Base-by-base conservation (phyloP, 257 asterid genomes). In the Lantana camara region DNA sequence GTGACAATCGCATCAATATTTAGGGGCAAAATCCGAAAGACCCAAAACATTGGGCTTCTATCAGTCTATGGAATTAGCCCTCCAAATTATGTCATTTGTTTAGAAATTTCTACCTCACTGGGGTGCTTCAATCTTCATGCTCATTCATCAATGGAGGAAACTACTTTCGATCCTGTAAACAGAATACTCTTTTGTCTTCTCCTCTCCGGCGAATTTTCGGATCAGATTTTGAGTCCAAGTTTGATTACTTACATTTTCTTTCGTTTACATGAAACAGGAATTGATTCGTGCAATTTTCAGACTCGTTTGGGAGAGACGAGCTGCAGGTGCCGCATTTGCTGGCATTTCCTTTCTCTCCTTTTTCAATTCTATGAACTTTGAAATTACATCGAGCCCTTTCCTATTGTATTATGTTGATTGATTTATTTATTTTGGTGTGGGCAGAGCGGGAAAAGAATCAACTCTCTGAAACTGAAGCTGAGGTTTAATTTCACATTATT, bases 381-480 rank as follows among this genome's bases (percentile, higher is more conserved):
- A n/a, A n/a, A n/a, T n/a, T n/a, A n/a, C n/a, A n/a, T n/a, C n/a
- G n/a, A n/a, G n/a, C n/a, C n/a, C n/a, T n/a, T n/a, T n/a, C n/a
- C n/a, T n/a, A n/a, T n/a, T n/a, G n/a, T n/a, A n/a, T n/a, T n/a
- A n/a, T n/a, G n/a, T n/a, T n/a, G n/a, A n/a, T n/a, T n/a, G n/a
- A 1, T 42, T 40, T 55, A 13, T 29, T 29, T 42, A 49, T 9
- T 22, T 0, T 29, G 34, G 14, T 30, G 47, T 63, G 48, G 59
- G 77, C 87, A 92, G 97, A 87, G 66, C 83, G 90, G 69, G 87
- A 85, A 74, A 92, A 82, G 57, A 89, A 76, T 77, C 91, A 85
- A 66, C 51, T 57, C 49, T 57, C 89, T 12, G 96, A 86, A 65
- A 70, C 73, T 70, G 74, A 85, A 17, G 80, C 75, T 9, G 91